A percentile compares a stretch with the other conserved stretches of the same genome.
phyloP scores from a whole-genome alignment of 2,329 filamentous ascomycete species.

The Neurospora crassa region DNA sequence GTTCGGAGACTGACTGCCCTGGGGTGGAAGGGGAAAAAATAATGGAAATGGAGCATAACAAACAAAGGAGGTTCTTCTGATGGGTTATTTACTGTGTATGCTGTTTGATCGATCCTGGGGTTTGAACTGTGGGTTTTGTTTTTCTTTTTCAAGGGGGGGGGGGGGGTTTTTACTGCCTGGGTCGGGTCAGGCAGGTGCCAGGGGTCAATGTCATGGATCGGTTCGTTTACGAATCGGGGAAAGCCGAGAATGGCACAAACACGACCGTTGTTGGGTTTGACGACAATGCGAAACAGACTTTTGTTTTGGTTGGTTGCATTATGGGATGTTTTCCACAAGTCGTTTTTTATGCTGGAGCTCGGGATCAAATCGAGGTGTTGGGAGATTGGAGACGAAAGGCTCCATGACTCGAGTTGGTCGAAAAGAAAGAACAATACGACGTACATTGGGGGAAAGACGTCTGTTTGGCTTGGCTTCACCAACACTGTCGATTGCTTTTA shows the following conservation, averaged over 20 bases:
- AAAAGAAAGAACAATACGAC: not conserved
- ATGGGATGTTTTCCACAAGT: not conserved
- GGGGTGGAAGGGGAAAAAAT: no score
- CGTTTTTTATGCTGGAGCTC: not conserved
- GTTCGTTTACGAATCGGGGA: not conserved
- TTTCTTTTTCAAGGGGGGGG: not conserved
- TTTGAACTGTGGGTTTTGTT: not conserved
- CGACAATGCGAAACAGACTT: not conserved
- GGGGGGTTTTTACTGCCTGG: not conserved
- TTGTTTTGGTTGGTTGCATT: not conserved
- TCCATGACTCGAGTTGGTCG: not conserved
- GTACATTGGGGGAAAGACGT: no score
- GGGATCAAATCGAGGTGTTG: not conserved
- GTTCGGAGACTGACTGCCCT: no score
- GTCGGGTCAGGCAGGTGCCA: not conserved
- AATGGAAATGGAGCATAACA: no score
- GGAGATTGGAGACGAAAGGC: not conserved
- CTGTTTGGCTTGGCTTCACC: not conserved
- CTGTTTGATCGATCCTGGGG: not conserved
- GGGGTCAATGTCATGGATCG: not conserved
- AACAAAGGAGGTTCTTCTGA: no score
- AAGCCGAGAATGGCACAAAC: not conserved
- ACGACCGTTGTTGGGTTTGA: not conserved
- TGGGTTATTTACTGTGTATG: not conserved
- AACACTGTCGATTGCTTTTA: not conserved